These are phyloP conservation scores for Dillenia turbinata DNA, from an alignment of 164 flowering plant species.

Conservation along the genomic window DNA sequence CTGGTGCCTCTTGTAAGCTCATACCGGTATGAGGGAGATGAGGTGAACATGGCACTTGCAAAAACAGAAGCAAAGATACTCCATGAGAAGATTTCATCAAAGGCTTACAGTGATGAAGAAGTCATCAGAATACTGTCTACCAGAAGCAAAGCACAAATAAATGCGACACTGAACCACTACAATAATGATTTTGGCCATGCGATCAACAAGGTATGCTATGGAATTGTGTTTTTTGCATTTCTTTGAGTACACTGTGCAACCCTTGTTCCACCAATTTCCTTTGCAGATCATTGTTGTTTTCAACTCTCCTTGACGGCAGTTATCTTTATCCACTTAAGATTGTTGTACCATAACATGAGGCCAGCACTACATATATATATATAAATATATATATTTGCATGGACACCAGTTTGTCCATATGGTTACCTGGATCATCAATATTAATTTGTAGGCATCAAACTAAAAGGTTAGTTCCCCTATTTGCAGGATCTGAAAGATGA, in stretches of 20 bases:
- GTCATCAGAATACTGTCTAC: slow-evolving; percentile 66
- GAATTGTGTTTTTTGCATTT: no score
- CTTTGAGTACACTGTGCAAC: no score
- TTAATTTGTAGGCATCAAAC: neutral
- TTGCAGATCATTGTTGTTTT: no score
- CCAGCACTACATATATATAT: no score
- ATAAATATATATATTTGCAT: no score
- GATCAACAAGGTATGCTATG: slow-evolving; percentile 46
- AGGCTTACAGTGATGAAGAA: slow-evolving; percentile 55
- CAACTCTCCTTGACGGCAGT: no score
- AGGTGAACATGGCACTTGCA: slow-evolving; percentile 59
- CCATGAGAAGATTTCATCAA: slow-evolving; percentile 47
- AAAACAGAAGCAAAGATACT: slow-evolving; percentile 66
- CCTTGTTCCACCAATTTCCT: no score
- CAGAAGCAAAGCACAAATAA: slow-evolving; percentile 79
- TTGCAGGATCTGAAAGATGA: slow-evolving; percentile 51
- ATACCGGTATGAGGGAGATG: slow-evolving; percentile 63
- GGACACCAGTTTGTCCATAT: no score
- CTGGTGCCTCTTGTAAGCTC: slow-evolving; percentile 59
- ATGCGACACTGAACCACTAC: slow-evolving; percentile 71
- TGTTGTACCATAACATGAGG: no score
- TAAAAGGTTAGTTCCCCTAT: neutral
- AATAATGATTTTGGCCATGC: slow-evolving; percentile 48
- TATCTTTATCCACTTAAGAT: no score
- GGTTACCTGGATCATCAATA: neutral